Percentiles rank a stretch among this genome's conserved stretches.
Conservation (phyloP, 257 asterid species). For the Ligustrum vulgare region DNA sequence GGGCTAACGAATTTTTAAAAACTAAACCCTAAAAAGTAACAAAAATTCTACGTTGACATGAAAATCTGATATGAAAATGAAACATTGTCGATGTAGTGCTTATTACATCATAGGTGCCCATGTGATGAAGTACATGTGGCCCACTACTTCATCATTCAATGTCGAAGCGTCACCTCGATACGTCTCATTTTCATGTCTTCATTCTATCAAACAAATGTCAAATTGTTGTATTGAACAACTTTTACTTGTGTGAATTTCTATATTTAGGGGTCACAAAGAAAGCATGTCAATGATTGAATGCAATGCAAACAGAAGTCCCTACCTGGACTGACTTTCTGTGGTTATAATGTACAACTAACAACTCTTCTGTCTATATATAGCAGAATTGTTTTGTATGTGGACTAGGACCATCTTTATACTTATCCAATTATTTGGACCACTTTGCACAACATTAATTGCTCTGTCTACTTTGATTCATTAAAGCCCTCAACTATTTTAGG, state of each 20-base stretch:
- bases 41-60: too few species aligned
- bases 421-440: conserved; percentile 36
- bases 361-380: conserved; percentile 27
- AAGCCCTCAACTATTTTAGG: background rate
- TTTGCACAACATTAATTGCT: background rate
- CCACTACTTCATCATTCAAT: too few species aligned
- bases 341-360: conserved; percentile 28
- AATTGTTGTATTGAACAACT: background rate
- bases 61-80: too few species aligned
- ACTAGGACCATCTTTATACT: conserved; percentile 27
- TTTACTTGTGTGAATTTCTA: background rate
- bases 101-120: too few species aligned
- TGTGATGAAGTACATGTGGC: too few species aligned
- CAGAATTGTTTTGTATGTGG: conserved; percentile 34
- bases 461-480: conserved; percentile 9
- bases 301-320: background rate
- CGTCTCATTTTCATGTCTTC: too few species aligned
- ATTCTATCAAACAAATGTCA: background rate
- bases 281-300: background rate
- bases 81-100: too few species aligned
- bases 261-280: background rate
- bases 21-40: too few species aligned
- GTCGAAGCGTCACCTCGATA: too few species aligned
- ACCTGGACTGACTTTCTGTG: conserved; percentile 16
- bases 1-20: too few species aligned